Evolutionary conservation across 2,329 filamentous ascomycete species (phyloP).

Genomic region (Thelonectria discophora): DNA sequence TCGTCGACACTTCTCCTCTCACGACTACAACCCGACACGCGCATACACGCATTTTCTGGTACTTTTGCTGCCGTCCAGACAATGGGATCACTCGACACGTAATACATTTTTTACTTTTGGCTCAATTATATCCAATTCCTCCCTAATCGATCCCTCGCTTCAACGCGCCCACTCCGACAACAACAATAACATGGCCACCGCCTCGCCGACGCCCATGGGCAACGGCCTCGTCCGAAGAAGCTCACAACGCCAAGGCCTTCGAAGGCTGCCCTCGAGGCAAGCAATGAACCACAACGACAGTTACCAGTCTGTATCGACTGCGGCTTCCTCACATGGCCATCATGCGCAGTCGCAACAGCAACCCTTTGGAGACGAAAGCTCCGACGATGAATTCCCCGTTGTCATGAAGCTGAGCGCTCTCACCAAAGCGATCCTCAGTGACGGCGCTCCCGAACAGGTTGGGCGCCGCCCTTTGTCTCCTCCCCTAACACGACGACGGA

Average conservation of each 20-base stretch:
- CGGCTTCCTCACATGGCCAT: slow-evolving; percentile 45
- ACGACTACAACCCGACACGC: slow-evolving; percentile 43
- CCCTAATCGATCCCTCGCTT: slow-evolving; percentile 26
- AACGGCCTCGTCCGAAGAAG: slow-evolving; percentile 61
- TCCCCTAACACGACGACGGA: slow-evolving; percentile 58
- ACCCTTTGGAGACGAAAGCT: slow-evolving; percentile 78
- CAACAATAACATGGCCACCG: slow-evolving; percentile 56
- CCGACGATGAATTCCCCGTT: slow-evolving; percentile 90
- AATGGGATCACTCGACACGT: slow-evolving; percentile 54
- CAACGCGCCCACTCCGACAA: slow-evolving; percentile 32
- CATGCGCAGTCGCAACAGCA: slow-evolving; percentile 57
- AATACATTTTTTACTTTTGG: slow-evolving; percentile 47
- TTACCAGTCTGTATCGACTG: slow-evolving; percentile 48
- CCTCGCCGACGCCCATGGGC: slow-evolving; percentile 65
- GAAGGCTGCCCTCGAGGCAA: slow-evolving; percentile 59
- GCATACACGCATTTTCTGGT: slow-evolving; percentile 48
- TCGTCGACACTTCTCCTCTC: slow-evolving; percentile 33
- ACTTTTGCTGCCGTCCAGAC: slow-evolving; percentile 45
- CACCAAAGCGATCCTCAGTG: slow-evolving; percentile 83
- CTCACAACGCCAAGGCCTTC: slow-evolving; percentile 64
- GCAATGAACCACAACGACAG: slow-evolving; percentile 57
- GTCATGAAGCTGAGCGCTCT: slow-evolving; percentile 94
- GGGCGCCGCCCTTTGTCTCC: slow-evolving; percentile 55
- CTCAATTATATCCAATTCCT: slow-evolving; percentile 30
- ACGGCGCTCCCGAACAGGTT: slow-evolving; percentile 61